Evolutionary conservation across 768 basidiomycete genomes (phyloP).

Genomic region (Cyathus striatus): DNA sequence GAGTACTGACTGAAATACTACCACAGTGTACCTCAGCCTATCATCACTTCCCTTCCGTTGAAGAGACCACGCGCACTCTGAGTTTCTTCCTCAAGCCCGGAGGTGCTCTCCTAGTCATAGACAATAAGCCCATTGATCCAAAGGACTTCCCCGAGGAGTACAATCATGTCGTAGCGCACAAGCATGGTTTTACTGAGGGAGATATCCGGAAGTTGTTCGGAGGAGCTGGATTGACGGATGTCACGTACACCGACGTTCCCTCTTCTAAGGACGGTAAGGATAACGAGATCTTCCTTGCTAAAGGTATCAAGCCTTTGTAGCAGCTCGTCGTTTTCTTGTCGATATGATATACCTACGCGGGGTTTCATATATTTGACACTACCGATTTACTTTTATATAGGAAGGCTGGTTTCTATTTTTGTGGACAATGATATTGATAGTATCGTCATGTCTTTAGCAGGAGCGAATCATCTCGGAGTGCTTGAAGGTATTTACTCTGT

Average conservation of each 20-base stretch:
- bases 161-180: conserved; percentile 53
- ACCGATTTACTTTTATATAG: too few relatives aligned
- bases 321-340: too few relatives aligned
- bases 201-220: conserved; percentile 48
- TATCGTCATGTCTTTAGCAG: too few relatives aligned
- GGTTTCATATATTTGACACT: too few relatives aligned
- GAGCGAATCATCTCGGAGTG: too few relatives aligned
- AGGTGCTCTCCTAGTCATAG: conserved; percentile 55
- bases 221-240: conserved; percentile 42
- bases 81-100: conserved; percentile 55
- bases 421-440: too few relatives aligned
- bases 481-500: too few relatives aligned
- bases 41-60: conserved; percentile 57
- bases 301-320: too few relatives aligned
- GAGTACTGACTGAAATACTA: neutral
- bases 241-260: conserved; percentile 31
- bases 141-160: conserved; percentile 1
- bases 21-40: conserved; percentile 58
- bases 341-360: too few relatives aligned
- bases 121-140: conserved; percentile 15
- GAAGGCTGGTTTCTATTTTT: too few relatives aligned
- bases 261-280: conserved; percentile 23
- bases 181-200: conserved; percentile 46
- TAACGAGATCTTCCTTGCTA: conserved; percentile 50
- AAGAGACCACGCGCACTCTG: conserved; percentile 47